These are phyloP conservation scores for Torulaspora gathmanii DNA, from an alignment of 805 yeast species.

Conservation along the genomic window DNA sequence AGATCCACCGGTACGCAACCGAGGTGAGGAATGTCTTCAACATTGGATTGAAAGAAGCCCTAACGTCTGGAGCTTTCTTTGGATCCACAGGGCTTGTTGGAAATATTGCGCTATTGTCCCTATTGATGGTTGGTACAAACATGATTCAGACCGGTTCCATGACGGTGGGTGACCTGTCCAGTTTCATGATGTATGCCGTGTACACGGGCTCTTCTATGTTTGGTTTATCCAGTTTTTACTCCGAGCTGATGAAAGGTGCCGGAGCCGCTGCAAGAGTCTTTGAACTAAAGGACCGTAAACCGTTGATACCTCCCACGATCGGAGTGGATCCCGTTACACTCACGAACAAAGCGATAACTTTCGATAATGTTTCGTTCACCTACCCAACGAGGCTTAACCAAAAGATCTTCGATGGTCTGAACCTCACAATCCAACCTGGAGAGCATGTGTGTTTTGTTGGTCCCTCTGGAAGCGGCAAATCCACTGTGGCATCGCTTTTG, in stretches of 20 bases:
- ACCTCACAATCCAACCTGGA: constrained; percentile 64
- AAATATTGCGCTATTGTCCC: constrained; percentile 68
- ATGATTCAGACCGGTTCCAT: constrained; percentile 74
- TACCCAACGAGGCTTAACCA: constrained; percentile 84
- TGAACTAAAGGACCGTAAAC: constrained; percentile 76
- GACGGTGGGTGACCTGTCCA: constrained; percentile 82
- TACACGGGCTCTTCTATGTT: constrained; percentile 91
- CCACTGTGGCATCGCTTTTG: constrained; percentile 75
- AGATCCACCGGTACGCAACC: constrained; percentile 66
- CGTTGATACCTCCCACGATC: constrained; percentile 59
- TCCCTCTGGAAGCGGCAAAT: constrained; percentile 95
- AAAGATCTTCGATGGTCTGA: constrained; percentile 55
- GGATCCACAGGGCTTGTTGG: constrained; percentile 83
- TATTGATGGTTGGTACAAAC: constrained; percentile 73
- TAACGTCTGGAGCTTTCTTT: constrained; percentile 67
- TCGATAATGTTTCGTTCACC: constrained; percentile 59
- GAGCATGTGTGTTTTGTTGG: constrained; percentile 93
- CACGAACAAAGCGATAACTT: constrained; percentile 43
- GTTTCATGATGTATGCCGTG: constrained; percentile 92
- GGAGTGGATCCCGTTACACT: constrained; percentile 45
- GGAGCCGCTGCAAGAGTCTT: constrained; percentile 93
- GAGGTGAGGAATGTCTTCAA: constrained; percentile 62
- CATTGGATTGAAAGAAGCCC: constrained; percentile 76
- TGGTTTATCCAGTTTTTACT: constrained; percentile 84
- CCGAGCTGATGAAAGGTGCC: constrained; percentile 94